Evolutionary conservation across 768 basidiomycete species (phyloP).

Genomic region (Kondoa malvinella): DNA sequence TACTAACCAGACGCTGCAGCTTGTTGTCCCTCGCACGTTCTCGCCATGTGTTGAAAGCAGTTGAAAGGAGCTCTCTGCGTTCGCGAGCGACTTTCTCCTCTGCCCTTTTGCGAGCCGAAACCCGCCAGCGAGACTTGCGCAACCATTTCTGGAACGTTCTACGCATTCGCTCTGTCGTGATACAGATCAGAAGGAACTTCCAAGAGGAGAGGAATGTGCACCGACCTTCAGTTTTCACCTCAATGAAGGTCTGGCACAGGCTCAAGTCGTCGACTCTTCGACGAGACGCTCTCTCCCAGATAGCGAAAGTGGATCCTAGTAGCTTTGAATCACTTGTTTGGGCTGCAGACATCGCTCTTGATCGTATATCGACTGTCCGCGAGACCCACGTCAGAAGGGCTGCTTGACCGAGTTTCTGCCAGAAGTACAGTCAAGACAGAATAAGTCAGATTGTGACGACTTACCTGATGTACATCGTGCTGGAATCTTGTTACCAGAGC

Average conservation of each 20-base stretch:
- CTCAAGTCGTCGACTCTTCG: constrained; percentile 1
- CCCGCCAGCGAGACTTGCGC: constrained; percentile 2
- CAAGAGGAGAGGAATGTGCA: not conserved
- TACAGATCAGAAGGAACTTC: not conserved
- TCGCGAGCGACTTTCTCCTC: constrained; percentile 3
- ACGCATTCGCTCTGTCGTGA: not conserved
- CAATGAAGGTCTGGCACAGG: constrained; percentile 10
- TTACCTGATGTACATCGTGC: constrained; percentile 6
- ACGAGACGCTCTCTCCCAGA: constrained; percentile 2
- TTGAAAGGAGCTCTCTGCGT: not conserved
- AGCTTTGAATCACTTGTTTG: not conserved
- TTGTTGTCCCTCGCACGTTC: constrained; percentile 5
- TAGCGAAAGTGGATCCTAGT: not conserved
- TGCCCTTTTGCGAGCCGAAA: not conserved
- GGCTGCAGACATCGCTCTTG: not conserved
- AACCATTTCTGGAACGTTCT: constrained; percentile 10
- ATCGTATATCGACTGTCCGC: constrained; percentile 10
- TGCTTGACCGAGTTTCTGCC: constrained; percentile 5
- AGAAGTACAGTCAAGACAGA: not conserved
- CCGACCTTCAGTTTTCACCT: constrained; percentile 13
- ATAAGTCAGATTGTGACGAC: not conserved
- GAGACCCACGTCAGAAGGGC: constrained; percentile 10
- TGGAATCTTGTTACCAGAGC: constrained; percentile 4
- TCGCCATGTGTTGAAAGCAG: constrained; percentile 8
- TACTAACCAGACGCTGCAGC: constrained; percentile 8